Evolutionary conservation across 2,329 filamentous ascomycete species (phyloP).

Genomic region (Fusarium chuoi): DNA sequence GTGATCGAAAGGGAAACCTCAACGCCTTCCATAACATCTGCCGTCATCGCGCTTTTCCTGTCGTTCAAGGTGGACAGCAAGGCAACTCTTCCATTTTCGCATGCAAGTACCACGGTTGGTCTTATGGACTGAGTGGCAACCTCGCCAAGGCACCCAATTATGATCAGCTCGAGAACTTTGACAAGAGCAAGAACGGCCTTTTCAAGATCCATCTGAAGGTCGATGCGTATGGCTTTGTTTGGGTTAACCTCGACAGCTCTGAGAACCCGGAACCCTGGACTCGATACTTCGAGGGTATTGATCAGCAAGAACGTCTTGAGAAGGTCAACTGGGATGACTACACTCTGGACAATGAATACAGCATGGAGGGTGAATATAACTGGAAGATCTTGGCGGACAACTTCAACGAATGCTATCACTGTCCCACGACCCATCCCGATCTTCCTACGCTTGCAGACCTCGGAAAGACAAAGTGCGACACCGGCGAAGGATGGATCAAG

Average conservation of each 20-base stretch:
- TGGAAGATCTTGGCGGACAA: conserved; percentile 71
- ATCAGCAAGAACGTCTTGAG: conserved; percentile 51
- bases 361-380: conserved; percentile 65
- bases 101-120: conserved; percentile 72
- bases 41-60: conserved; percentile 68
- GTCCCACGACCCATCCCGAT: conserved; percentile 30
- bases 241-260: conserved; percentile 64
- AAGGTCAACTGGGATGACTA: conserved; percentile 60
- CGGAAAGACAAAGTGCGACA: conserved; percentile 24
- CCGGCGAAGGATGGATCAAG: conserved; percentile 23
- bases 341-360: conserved; percentile 64
- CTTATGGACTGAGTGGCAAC: conserved; percentile 66
- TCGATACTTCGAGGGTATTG: conserved; percentile 60
- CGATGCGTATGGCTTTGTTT: conserved; percentile 65
- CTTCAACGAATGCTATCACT: conserved; percentile 64
- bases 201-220: conserved; percentile 64
- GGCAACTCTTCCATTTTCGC: conserved; percentile 64
- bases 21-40: conserved; percentile 73
- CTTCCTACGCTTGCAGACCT: conserved; percentile 31
- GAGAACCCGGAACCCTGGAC: conserved; percentile 60
- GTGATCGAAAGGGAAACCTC: conserved; percentile 54
- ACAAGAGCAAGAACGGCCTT: conserved; percentile 64
- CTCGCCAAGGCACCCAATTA: conserved; percentile 67
- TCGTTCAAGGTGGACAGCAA: conserved; percentile 55
- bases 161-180: conserved; percentile 64